Evolutionary conservation across 768 basidiomycete genomes (phyloP), one percentile per base, ranked within the genome.

Genomic region (Amanita subjunquillea): DNA sequence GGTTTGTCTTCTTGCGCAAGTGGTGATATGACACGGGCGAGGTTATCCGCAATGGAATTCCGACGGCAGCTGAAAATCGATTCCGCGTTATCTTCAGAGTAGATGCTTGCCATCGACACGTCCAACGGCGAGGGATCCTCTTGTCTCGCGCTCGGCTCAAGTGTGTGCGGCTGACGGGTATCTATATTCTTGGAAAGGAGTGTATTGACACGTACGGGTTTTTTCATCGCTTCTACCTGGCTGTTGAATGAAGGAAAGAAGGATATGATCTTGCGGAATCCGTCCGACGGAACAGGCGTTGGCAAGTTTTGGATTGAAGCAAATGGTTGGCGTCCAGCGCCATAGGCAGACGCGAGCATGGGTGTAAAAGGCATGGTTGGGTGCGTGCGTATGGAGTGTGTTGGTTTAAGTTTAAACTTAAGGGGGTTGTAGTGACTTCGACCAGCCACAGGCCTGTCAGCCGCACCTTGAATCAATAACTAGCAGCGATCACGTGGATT

Each of bases 261-360:
- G 20, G 34, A 36, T 23, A 38, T 20, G 17, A 23, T 7, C 4
- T 37, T 37, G 7, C 15, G 22, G 17, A 37, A 15, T 32, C 6
- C 15, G 13, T 38, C 32, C 6, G 34, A 23, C 2, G 47, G 15
- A 12, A 22, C 22, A 22, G 37, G 1, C 10, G 23, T 25, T 9
- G 47, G 47, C 30, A 48, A 27, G 47, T 48, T 48, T 22, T 37
- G 34, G 23, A 48, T 48, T 15, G 34, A 36, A 48, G 47, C 47
- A 36, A 48, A 48, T 7, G 47, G 47, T 13, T 38, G 47, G 47
- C 47, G 47, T 37, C 47, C 47, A 38, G 47, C 47, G 47, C 47
- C 34, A 27, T 10, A 12, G 10, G 36, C 25, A n/a, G 34, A 22
- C 38, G 23, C 13, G 17, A 10, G 7, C 8, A 27, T 20, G 3